Conservation (phyloP, 306 rosid species). For the Cucurbita pepo region DNA sequence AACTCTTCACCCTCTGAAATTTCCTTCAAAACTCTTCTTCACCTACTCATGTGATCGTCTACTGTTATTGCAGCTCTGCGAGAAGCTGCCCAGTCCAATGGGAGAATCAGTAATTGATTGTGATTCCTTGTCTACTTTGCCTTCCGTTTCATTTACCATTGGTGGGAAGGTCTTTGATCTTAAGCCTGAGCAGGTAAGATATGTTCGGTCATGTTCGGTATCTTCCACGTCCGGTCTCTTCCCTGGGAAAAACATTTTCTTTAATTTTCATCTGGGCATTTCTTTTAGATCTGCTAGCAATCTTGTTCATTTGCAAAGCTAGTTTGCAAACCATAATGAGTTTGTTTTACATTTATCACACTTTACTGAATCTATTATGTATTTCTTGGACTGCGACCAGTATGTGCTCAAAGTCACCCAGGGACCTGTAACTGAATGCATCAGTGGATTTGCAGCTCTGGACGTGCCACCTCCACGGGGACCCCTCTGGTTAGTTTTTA, state of each 20-base stretch:
- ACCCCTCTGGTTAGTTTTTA: slow-evolving; percentile 40
- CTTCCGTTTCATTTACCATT: slow-evolving; percentile 35
- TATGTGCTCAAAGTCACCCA: slow-evolving; percentile 44
- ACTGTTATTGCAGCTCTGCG: slow-evolving; percentile 39
- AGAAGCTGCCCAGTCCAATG: slow-evolving; percentile 53
- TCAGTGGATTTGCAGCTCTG: slow-evolving; percentile 46
- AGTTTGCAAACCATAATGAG: no score
- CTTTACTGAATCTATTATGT: no score
- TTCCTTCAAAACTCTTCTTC: background rate
- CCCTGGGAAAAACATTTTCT: background rate
- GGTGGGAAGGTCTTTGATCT: slow-evolving; percentile 50
- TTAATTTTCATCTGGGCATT: background rate
- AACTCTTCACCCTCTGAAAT: background rate
- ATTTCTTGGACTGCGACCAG: slow-evolving; percentile 10
- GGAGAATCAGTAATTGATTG: slow-evolving; percentile 62
- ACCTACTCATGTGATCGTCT: background rate
- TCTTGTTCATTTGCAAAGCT: background rate
- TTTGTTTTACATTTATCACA: no score
- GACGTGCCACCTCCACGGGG: slow-evolving; percentile 62
- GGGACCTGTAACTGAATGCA: slow-evolving; percentile 45
- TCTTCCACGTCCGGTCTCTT: background rate
- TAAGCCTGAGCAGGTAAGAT: slow-evolving; percentile 37
- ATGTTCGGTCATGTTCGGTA: background rate
- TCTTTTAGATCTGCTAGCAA: background rate
- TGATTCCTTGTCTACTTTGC: slow-evolving; percentile 37